Conservation (phyloP, 2,329 filamentous ascomycete genomes). For the Colletotrichum lupini region DNA sequence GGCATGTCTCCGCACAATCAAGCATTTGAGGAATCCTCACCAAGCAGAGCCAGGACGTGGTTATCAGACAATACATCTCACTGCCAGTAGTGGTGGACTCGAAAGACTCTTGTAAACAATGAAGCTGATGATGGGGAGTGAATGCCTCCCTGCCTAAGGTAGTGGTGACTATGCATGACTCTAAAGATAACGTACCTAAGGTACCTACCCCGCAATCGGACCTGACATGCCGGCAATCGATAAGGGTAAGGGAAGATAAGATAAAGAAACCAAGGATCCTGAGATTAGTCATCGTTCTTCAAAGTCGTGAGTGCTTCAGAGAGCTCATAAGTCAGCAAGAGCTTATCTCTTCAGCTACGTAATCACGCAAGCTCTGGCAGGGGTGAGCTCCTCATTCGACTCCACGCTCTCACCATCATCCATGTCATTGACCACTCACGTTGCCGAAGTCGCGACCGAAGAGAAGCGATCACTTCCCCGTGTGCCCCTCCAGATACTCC, state of each 20-base stretch:
- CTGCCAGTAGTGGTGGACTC: background rate
- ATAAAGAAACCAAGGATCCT: background rate
- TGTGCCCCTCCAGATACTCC: constrained; percentile 12
- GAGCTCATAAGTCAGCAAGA: background rate
- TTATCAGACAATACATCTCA: no score
- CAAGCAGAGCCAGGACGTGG: no score
- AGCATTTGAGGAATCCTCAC: no score
- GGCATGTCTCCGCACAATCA: no score
- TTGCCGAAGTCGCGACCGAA: constrained; percentile 34
- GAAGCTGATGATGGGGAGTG: background rate
- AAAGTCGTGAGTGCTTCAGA: background rate
- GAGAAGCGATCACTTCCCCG: constrained; percentile 2
- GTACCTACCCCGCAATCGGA: background rate
- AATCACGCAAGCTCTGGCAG: constrained; percentile 23
- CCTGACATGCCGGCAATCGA: background rate
- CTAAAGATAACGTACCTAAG: no score
- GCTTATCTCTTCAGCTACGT: constrained; percentile 30
- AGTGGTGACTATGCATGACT: background rate
- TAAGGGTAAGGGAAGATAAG: background rate
- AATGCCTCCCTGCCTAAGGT: background rate
- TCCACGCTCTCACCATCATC: constrained; percentile 34
- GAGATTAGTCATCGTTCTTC: background rate
- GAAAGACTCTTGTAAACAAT: background rate
- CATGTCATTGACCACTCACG: constrained; percentile 29
- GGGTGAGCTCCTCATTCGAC: constrained; percentile 33